A percentile compares a stretch with the other conserved stretches of the same genome.
Evolutionary conservation across 768 basidiomycete species (phyloP).

Genomic region (Dentipellis sp.): DNA sequence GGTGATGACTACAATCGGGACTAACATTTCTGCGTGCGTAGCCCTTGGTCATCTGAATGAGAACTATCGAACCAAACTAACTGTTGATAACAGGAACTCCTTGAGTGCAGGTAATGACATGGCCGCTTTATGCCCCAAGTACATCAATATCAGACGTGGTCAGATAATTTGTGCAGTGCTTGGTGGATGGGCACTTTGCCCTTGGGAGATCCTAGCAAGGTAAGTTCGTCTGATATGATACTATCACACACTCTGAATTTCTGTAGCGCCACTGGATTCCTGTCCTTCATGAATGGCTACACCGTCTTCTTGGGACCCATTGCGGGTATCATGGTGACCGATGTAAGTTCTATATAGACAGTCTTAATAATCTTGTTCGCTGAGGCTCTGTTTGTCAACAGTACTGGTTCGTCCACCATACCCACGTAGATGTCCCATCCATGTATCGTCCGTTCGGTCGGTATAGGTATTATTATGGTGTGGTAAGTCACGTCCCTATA

Average conservation of each 20-base stretch:
- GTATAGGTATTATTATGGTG: slow-evolving; percentile 69
- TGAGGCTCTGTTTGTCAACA: slow-evolving; percentile 16
- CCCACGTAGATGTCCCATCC: slow-evolving; percentile 71
- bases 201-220: slow-evolving; percentile 74
- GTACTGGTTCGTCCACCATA: slow-evolving; percentile 72
- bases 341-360: slow-evolving; percentile 28
- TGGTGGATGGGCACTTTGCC: slow-evolving; percentile 79
- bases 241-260: not conserved
- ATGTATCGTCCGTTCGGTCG: slow-evolving; percentile 77
- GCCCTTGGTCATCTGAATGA: no score
- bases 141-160: slow-evolving; percentile 75
- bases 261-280: slow-evolving; percentile 48
- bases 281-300: slow-evolving; percentile 76
- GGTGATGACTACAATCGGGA: slow-evolving; percentile 59
- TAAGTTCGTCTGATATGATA: slow-evolving; percentile 17
- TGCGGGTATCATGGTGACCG: slow-evolving; percentile 59
- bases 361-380: slow-evolving; percentile 1
- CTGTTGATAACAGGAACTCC: slow-evolving; percentile 34
- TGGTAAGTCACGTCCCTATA: slow-evolving; percentile 35
- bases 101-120: slow-evolving; percentile 77
- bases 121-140: slow-evolving; percentile 67
- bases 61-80: no score
- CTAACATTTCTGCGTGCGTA: slow-evolving; percentile 49
- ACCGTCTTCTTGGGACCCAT: slow-evolving; percentile 84
- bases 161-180: slow-evolving; percentile 67